Evolutionary conservation across 192 early-diverging fungal genomes (phyloP).

Genomic region (Backusella tarrabulga): DNA sequence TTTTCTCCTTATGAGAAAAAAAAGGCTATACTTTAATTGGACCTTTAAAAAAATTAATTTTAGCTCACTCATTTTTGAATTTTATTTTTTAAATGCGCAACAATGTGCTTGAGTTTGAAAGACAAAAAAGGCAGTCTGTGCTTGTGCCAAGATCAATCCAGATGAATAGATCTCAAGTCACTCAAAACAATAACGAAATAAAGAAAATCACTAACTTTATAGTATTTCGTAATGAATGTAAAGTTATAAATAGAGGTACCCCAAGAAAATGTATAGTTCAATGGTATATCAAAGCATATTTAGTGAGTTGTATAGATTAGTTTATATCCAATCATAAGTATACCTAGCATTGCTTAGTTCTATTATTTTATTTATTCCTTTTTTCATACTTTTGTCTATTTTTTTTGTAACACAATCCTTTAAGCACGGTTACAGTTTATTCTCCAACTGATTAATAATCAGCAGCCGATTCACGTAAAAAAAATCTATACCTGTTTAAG

Average conservation of each 20-base stretch:
- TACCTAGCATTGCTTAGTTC: neutral
- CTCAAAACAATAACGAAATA: neutral
- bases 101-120: neutral
- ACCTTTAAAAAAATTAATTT: neutral
- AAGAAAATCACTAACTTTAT: neutral
- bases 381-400: neutral
- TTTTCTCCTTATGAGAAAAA: neutral
- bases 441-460: neutral
- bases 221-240: neutral
- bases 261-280: neutral
- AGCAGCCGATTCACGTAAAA: neutral
- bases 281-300: neutral
- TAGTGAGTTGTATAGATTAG: neutral
- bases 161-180: neutral
- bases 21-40: neutral
- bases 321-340: neutral
- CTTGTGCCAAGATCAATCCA: neutral
- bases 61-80: neutral
- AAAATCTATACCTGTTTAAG: neutral
- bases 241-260: neutral
- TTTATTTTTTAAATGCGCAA: neutral
- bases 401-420: neutral
- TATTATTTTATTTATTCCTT: neutral
- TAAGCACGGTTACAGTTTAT: neutral
- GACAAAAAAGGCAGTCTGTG: slow-evolving; percentile 1